Evolutionary conservation across 805 yeast species (phyloP).

Genomic region (Yarrowia sp.): DNA sequence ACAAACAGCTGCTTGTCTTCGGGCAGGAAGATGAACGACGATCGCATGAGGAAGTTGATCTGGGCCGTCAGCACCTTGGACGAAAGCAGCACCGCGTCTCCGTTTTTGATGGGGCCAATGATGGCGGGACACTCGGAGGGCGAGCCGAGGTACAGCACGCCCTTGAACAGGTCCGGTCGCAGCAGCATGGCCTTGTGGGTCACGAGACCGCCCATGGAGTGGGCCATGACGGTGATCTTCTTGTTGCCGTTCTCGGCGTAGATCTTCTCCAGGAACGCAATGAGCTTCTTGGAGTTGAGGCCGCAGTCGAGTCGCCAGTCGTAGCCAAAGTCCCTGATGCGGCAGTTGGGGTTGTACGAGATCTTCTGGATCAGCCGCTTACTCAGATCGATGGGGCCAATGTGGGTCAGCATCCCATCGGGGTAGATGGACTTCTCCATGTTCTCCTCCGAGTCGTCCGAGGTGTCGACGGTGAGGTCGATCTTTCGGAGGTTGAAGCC

Average conservation of each 20-base stretch:
- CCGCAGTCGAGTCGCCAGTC: slow-evolving; percentile 88
- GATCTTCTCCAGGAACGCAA: slow-evolving; percentile 56
- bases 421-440: slow-evolving; percentile 64
- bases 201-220: slow-evolving; percentile 93
- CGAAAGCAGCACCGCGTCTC: slow-evolving; percentile 79
- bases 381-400: slow-evolving; percentile 88
- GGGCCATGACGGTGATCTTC: slow-evolving; percentile 78
- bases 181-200: slow-evolving; percentile 79
- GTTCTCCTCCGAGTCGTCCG: slow-evolving; percentile 67
- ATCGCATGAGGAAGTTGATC: slow-evolving; percentile 86
- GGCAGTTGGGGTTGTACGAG: slow-evolving; percentile 57
- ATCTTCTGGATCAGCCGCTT: slow-evolving; percentile 64
- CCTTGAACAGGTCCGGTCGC: slow-evolving; percentile 72
- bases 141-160: slow-evolving; percentile 79
- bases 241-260: slow-evolving; percentile 50
- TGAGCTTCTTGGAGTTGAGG: slow-evolving; percentile 60
- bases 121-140: slow-evolving; percentile 87
- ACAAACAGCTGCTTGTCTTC: slow-evolving; percentile 75
- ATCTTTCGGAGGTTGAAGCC: slow-evolving; percentile 77
- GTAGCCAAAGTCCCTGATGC: slow-evolving; percentile 80
- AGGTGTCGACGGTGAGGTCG: slow-evolving; percentile 75
- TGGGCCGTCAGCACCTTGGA: slow-evolving; percentile 79
- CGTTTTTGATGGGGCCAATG: slow-evolving; percentile 82
- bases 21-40: slow-evolving; percentile 81
- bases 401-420: slow-evolving; percentile 77